These are phyloP conservation scores for Mycena amicta DNA, from an alignment of 768 basidiomycete species.

Conservation along the genomic window DNA sequence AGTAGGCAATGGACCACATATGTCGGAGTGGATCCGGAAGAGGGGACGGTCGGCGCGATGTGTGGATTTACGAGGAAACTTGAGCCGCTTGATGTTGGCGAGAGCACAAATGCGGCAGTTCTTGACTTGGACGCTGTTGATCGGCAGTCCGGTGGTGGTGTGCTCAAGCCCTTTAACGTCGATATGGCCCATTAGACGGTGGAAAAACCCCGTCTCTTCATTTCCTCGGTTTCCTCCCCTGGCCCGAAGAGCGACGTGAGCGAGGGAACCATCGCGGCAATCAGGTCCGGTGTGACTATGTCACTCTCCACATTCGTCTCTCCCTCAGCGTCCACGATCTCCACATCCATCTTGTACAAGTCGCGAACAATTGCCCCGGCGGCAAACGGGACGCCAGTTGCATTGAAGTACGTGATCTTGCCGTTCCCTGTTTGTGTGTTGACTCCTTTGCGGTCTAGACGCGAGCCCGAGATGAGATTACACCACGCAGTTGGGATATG, in stretches of 20 bases:
- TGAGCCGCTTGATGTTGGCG: constrained; percentile 17
- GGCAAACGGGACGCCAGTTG: not conserved
- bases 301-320: not conserved
- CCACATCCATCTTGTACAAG: not conserved
- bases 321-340: not conserved
- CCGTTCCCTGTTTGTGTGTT: not conserved
- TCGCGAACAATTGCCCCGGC: not conserved
- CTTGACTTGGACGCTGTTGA: constrained; percentile 11
- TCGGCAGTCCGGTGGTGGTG: constrained; percentile 13
- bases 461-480: constrained; percentile 9
- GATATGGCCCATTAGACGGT: constrained; percentile 21
- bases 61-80: constrained; percentile 7
- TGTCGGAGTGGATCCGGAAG: constrained; percentile 21
- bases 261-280: not conserved
- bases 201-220: constrained; percentile 1
- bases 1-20: constrained; percentile 22
- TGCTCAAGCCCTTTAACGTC: constrained; percentile 25
- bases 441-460: constrained; percentile 1
- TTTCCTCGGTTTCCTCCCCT: not conserved
- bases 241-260: not conserved
- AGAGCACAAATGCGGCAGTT: constrained; percentile 16
- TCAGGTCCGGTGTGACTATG: too few relatives aligned
- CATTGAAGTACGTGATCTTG: not conserved
- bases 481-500: constrained; percentile 11
- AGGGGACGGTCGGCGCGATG: constrained; percentile 12